Conservation (phyloP, 257 asterid genomes). For the Fraxinus quadrangulata region DNA sequence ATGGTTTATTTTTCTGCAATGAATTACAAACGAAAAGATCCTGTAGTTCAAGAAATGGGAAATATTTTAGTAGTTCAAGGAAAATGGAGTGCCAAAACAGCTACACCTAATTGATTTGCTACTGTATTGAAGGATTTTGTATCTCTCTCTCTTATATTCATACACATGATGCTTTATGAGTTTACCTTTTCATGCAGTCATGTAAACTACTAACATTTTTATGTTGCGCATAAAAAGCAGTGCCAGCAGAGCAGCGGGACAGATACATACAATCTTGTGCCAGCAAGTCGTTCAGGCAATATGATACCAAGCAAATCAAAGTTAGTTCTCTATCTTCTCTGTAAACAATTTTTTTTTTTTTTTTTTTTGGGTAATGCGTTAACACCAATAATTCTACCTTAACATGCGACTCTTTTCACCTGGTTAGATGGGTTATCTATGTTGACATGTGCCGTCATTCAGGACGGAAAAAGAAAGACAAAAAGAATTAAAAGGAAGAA, state of each 20-base stretch:
- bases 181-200: background rate
- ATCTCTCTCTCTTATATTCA: background rate
- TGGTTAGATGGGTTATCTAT: background rate
- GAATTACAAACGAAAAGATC: background rate
- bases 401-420: background rate
- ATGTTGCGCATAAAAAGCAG: constrained; percentile 41
- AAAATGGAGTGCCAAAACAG: background rate
- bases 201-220: constrained; percentile 28
- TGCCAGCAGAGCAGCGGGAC: constrained; percentile 56
- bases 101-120: background rate
- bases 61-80: background rate
- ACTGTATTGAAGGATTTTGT: constrained; percentile 8
- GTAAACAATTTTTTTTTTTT: background rate
- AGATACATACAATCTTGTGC: constrained; percentile 63
- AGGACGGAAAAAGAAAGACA: background rate
- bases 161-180: background rate
- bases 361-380: background rate
- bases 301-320: constrained; percentile 60
- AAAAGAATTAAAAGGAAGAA: too few species aligned
- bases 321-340: constrained; percentile 53
- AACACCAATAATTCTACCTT: background rate
- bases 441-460: background rate
- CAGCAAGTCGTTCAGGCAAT: constrained; percentile 59
- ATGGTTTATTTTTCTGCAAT: background rate
- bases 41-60: background rate